These are phyloP conservation scores for Monilinia fructigena DNA, from an alignment of 2,329 filamentous ascomycete species.

Conservation along the genomic window DNA sequence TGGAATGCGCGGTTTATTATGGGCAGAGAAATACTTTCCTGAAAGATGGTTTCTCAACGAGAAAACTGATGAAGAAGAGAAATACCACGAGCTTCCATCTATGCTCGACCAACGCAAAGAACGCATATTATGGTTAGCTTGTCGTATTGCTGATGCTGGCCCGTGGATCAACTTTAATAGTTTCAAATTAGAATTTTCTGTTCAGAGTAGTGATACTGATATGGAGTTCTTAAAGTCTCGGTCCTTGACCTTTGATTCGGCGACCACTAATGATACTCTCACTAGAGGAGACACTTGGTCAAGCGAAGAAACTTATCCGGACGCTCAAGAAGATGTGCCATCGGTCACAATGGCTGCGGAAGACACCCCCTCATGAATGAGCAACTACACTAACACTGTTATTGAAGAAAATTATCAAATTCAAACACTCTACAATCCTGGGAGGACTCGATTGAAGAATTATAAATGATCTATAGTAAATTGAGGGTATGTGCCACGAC, in stretches of 20 bases:
- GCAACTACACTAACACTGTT: too few relatives aligned
- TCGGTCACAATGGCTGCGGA: constrained; percentile 14
- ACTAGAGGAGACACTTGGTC: constrained; percentile 20
- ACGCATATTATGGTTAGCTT: constrained; percentile 33
- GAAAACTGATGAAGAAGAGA: constrained; percentile 36
- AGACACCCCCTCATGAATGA: constrained; percentile 11
- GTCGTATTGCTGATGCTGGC: constrained; percentile 24
- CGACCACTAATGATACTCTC: constrained; percentile 1
- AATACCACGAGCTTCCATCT: constrained; percentile 35
- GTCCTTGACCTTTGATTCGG: constrained; percentile 20
- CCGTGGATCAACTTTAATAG: constrained; percentile 21
- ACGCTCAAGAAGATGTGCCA: constrained; percentile 22
- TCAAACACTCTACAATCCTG: neutral
- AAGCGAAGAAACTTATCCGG: neutral
- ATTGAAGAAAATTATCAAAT: neutral
- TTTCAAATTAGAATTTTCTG: constrained; percentile 19
- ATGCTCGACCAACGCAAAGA: constrained; percentile 35
- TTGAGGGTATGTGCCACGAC: constrained; percentile 15
- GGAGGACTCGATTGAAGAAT: neutral
- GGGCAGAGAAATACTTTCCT: constrained; percentile 31
- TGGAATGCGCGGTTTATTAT: constrained; percentile 31
- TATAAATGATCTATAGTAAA: neutral
- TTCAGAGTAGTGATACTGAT: constrained; percentile 3
- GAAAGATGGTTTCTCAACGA: constrained; percentile 31
- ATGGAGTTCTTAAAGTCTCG: constrained; percentile 9